phyloP scores from a whole-genome alignment of 352 stramenopile species.

The Pythium coloratum region DNA sequence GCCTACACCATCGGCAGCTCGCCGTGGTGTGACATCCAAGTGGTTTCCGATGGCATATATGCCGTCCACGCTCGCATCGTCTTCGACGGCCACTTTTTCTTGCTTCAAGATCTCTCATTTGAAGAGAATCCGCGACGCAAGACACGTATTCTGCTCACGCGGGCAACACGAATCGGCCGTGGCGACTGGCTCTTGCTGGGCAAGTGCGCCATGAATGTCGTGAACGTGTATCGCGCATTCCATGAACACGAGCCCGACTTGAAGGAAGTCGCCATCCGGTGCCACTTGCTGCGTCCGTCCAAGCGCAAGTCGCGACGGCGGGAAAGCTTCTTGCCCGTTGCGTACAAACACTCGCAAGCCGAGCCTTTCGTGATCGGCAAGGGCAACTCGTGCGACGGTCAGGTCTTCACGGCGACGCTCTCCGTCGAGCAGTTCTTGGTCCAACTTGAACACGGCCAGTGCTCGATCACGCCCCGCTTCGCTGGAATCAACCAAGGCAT shows the following conservation, averaged over 20 bases:
- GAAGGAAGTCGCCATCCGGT: slow-evolving; percentile 60
- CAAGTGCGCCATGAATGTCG: slow-evolving; percentile 50
- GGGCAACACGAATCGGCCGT: slow-evolving; percentile 50
- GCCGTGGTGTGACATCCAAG: slow-evolving; percentile 51
- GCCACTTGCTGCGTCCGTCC: slow-evolving; percentile 59
- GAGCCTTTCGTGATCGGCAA: slow-evolving; percentile 61
- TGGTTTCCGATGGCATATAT: slow-evolving; percentile 45
- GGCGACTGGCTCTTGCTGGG: slow-evolving; percentile 65
- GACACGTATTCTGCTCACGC: slow-evolving; percentile 49
- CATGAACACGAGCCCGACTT: slow-evolving; percentile 57
- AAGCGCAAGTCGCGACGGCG: slow-evolving; percentile 57
- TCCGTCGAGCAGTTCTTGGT: slow-evolving; percentile 67
- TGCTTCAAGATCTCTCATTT: slow-evolving; percentile 74
- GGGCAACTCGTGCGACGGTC: slow-evolving; percentile 51
- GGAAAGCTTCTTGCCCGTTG: slow-evolving; percentile 53
- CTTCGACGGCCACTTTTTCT: slow-evolving; percentile 66
- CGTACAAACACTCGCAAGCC: slow-evolving; percentile 43
- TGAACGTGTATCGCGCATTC: slow-evolving; percentile 50
- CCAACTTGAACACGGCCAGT: slow-evolving; percentile 58
- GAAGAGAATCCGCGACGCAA: slow-evolving; percentile 52
- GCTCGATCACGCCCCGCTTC: slow-evolving; percentile 53
- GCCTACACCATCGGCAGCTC: slow-evolving; percentile 61
- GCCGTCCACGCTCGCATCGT: slow-evolving; percentile 58
- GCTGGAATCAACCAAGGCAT: slow-evolving; percentile 67
- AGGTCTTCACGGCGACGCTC: slow-evolving; percentile 57